phyloP scores from a whole-genome alignment of 2,329 filamentous ascomycete genomes.

The Neospermospora avenae region DNA sequence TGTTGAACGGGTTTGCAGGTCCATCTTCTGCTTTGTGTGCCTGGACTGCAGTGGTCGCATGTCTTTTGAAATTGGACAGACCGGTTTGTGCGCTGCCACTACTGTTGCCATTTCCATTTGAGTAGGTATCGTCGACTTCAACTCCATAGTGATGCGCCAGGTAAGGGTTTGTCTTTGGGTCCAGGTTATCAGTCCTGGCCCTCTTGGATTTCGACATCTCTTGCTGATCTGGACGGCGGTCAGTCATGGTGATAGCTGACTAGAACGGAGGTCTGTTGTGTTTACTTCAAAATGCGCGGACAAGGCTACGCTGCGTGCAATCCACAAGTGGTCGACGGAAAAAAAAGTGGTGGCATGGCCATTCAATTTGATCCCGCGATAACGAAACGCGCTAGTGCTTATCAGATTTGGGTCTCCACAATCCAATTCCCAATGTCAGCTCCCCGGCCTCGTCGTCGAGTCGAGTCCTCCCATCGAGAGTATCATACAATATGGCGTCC shows the following conservation, averaged over 20 bases:
- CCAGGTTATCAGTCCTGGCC: conserved; percentile 40
- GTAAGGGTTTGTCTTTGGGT: conserved; percentile 74
- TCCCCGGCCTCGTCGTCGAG: neutral
- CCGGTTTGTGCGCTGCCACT: conserved; percentile 42
- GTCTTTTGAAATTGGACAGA: conserved; percentile 68
- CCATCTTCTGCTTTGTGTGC: conserved; percentile 74
- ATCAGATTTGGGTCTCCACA: neutral
- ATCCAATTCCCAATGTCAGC: neutral
- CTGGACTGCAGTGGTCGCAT: conserved; percentile 74
- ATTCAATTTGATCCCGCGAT: conserved; percentile 5
- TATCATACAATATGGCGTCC: conserved; percentile 30
- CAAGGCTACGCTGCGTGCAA: conserved; percentile 20
- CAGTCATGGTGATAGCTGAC: conserved; percentile 45
- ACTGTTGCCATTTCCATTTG: conserved; percentile 36
- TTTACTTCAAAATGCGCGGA: conserved; percentile 27
- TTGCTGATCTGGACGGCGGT: conserved; percentile 52
- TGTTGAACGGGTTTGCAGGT: conserved; percentile 82
- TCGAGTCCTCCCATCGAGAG: neutral
- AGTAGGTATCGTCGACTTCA: conserved; percentile 26
- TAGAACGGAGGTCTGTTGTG: conserved; percentile 20
- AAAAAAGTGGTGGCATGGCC: conserved; percentile 8
- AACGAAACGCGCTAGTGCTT: conserved; percentile 1
- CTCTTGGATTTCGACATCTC: conserved; percentile 46
- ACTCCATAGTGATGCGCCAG: conserved; percentile 81
- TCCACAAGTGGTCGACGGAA: neutral